Percentiles rank a stretch among this genome's conserved stretches.
phyloP scores from a whole-genome alignment of 139 green algal genomes.

The Monoraphidium neglectum region DNA sequence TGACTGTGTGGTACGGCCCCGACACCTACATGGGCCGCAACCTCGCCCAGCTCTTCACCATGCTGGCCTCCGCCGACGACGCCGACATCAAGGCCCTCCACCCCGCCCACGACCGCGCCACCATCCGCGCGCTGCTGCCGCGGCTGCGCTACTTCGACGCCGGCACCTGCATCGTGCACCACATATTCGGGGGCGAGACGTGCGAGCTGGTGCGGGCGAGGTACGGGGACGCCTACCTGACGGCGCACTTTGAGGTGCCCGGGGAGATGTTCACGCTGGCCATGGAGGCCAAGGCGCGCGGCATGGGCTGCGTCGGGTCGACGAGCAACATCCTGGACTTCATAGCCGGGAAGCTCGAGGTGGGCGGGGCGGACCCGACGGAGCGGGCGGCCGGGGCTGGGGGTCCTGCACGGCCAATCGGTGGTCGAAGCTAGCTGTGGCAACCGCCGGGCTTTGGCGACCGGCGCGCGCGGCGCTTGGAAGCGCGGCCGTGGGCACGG shows the following conservation, averaged over 20 bases:
- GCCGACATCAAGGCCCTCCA: slow-evolving; percentile 78
- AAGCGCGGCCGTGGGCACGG: too few species aligned
- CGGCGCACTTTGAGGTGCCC: slow-evolving; percentile 96
- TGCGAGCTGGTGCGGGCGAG: slow-evolving; percentile 53
- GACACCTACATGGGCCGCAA: slow-evolving; percentile 99
- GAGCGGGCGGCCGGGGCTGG: too few species aligned
- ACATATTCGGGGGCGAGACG: slow-evolving; percentile 95
- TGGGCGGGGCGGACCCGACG: too few species aligned
- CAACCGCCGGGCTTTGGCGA: too few species aligned
- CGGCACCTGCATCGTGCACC: slow-evolving; percentile 97
- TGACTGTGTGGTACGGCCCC: slow-evolving; percentile 95
- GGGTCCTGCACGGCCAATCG: too few species aligned
- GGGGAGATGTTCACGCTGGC: slow-evolving; percentile 94
- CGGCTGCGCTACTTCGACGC: slow-evolving; percentile 89
- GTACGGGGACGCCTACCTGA: slow-evolving; percentile 94
- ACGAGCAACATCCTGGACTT: slow-evolving; percentile 98
- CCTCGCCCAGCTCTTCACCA: slow-evolving; percentile 85
- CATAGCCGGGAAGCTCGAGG: slow-evolving; percentile 74
- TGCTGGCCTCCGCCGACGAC: slow-evolving; percentile 65
- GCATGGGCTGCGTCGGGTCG: slow-evolving; percentile 94
- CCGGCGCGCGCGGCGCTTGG: too few species aligned
- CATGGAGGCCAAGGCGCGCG: slow-evolving; percentile 79
- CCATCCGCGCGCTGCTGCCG: slow-evolving; percentile 69
- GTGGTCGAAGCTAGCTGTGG: too few species aligned
- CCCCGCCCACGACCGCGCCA: slow-evolving; percentile 68